Percentiles rank a stretch among this genome's conserved stretches.
Conservation (phyloP, 2,329 filamentous ascomycete species). For the Chlorencoelia australis region DNA sequence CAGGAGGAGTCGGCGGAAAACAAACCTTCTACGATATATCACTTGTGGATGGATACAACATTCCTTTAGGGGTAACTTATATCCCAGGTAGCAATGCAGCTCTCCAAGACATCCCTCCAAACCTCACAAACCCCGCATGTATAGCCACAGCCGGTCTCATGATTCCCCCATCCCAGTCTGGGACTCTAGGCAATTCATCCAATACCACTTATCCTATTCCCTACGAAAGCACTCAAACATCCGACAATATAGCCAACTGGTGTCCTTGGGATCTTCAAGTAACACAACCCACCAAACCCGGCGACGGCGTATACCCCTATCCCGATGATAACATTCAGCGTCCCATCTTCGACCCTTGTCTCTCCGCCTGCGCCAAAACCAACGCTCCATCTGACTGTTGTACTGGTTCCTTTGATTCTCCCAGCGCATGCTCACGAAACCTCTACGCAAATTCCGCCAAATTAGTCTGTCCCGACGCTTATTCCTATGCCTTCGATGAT, state of each 20-base stretch:
- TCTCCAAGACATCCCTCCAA: slow-evolving; percentile 56
- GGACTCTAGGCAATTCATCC: slow-evolving; percentile 41
- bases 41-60: slow-evolving; percentile 75
- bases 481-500: slow-evolving; percentile 63
- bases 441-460: slow-evolving; percentile 63
- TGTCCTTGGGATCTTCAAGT: slow-evolving; percentile 73
- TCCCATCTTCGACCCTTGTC: slow-evolving; percentile 67
- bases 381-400: slow-evolving; percentile 64
- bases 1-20: slow-evolving; percentile 45
- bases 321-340: slow-evolving; percentile 64
- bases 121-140: slow-evolving; percentile 67
- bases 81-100: slow-evolving; percentile 50
- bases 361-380: slow-evolving; percentile 64
- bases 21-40: slow-evolving; percentile 81
- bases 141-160: slow-evolving; percentile 60
- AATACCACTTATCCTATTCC: slow-evolving; percentile 58
- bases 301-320: slow-evolving; percentile 70
- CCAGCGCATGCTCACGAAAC: slow-evolving; percentile 54
- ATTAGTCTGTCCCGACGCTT: slow-evolving; percentile 71
- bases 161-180: slow-evolving; percentile 41
- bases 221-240: slow-evolving; percentile 50
- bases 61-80: slow-evolving; percentile 56
- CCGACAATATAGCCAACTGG: slow-evolving; percentile 52
- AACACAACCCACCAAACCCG: slow-evolving; percentile 56
- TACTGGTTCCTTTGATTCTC: slow-evolving; percentile 55